Evolutionary conservation across 78 protist genomes (phyloP).

Genomic region (slime mould (Dictyostelium discoideum)): DNA sequence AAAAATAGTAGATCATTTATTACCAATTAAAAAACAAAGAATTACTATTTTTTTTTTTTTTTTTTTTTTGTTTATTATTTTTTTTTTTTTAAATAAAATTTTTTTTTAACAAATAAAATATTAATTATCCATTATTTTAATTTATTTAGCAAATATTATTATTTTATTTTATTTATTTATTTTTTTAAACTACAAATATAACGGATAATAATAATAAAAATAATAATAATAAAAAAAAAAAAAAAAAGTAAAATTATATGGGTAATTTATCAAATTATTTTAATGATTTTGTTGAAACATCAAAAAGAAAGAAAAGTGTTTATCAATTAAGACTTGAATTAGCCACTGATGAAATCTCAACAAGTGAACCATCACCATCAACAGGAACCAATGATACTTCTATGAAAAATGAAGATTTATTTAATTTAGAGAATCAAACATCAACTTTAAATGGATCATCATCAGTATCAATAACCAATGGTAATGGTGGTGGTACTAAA

Average conservation of each 20-base stretch:
- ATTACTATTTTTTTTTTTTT: not conserved
- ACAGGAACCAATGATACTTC: not conserved
- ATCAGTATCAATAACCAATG: not conserved
- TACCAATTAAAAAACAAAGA: not conserved
- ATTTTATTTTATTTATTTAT: not conserved
- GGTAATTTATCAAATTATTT: not conserved
- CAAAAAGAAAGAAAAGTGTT: conserved; percentile 40
- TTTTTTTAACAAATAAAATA: no score
- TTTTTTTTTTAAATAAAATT: no score
- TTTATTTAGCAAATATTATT: not conserved
- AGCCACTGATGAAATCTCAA: not conserved
- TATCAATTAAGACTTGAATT: not conserved
- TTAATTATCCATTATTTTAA: not conserved
- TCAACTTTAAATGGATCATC: not conserved
- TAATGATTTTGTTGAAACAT: not conserved
- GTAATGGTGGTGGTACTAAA: not conserved
- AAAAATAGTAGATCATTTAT: not conserved
- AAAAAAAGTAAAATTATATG: conserved; percentile 8
- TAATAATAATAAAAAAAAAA: not conserved
- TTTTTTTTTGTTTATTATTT: no score
- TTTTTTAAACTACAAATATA: not conserved
- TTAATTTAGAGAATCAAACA: not conserved
- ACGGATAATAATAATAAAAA: not conserved
- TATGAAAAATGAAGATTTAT: not conserved
- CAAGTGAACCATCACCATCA: not conserved